Percentiles rank a stretch among this genome's conserved stretches.
phyloP scores from a whole-genome alignment of 495 filamentous ascomycete genomes.

The Cladorrhinum samala region DNA sequence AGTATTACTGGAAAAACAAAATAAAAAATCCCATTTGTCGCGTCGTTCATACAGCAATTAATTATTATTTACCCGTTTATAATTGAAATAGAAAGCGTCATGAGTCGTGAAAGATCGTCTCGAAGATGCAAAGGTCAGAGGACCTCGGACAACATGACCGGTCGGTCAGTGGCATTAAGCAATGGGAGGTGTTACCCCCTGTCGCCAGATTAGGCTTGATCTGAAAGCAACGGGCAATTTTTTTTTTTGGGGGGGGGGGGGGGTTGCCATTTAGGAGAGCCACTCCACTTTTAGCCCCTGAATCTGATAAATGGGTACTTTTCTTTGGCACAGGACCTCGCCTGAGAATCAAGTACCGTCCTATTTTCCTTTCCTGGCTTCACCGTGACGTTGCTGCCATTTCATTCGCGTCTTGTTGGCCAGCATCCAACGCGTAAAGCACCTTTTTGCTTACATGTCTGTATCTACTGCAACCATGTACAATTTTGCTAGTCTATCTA shows the following conservation, averaged over 20 bases:
- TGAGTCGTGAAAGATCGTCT: neutral
- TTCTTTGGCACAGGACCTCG: neutral
- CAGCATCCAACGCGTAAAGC: neutral
- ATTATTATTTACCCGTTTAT: neutral
- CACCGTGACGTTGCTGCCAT: neutral
- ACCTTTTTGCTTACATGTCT: too few relatives aligned
- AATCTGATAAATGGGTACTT: neutral
- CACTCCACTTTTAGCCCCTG: neutral
- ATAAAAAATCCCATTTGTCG: neutral
- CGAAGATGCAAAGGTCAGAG: neutral
- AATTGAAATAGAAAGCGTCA: neutral
- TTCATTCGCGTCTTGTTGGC: neutral
- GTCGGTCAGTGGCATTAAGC: neutral
- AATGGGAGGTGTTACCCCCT: neutral
- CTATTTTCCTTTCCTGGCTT: neutral
- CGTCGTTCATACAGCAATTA: too few relatives aligned
- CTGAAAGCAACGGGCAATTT: neutral
- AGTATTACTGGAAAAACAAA: neutral
- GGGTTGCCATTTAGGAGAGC: neutral
- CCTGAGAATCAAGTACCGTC: neutral
- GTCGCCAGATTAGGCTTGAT: neutral
- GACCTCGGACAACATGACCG: neutral
- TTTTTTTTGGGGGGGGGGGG: too few relatives aligned
- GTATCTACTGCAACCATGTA: too few relatives aligned
- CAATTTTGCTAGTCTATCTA: too few relatives aligned